Base-by-base conservation (phyloP, 2,329 filamentous ascomycete genomes). In the Stenocarpella maydis region DNA sequence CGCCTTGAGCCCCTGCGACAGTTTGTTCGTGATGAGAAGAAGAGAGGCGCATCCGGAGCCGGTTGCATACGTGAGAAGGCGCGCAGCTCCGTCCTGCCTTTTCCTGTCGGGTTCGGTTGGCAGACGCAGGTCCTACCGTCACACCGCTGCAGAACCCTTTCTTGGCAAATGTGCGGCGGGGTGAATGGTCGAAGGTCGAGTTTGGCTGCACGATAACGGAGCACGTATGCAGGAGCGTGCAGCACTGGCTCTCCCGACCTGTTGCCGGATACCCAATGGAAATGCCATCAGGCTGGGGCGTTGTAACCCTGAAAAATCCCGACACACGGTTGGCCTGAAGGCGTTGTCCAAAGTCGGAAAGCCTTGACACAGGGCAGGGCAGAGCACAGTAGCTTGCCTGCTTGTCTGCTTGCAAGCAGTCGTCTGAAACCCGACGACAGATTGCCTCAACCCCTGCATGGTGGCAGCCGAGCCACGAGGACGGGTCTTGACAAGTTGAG, bases 211-310 rank as follows among this genome's bases (percentile, higher is more conserved):
- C 47, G 12, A 34, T 31, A 49, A 67, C 54, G 69, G 69, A 43
- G 69, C 61, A 67, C 67, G n/a, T 55, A 69, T 71, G 69, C 69
- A 71, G 66, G 66, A 60, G 66, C 34, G 24, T 60, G 58, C 67
- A 71, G 65, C 53, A 68, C 47, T 53, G 54, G 69, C 65, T 41
- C 54, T 47, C 65, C 43, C 49, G 50, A 61, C 19, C n/a, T 37
- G 28, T 55, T 26, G 19, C 43, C 49, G 53, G 61, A 52, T 19
- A 53, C 31, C 69, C 69, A 71, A 71, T 71, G 49, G 43, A 71
- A 67, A 39, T 34, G 47, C 54, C 26, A 43, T n/a, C 50, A 63
- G 43, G 26, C 52, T 58, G 41, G 54, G 52, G 34, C 50, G 65
- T 67, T 58, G 41, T 67, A 58, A 67, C 65, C 65, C 31, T 37